These are phyloP conservation scores for Pyricularia sp. DNA, from an alignment of 2,329 filamentous ascomycete species.

Conservation along the genomic window DNA sequence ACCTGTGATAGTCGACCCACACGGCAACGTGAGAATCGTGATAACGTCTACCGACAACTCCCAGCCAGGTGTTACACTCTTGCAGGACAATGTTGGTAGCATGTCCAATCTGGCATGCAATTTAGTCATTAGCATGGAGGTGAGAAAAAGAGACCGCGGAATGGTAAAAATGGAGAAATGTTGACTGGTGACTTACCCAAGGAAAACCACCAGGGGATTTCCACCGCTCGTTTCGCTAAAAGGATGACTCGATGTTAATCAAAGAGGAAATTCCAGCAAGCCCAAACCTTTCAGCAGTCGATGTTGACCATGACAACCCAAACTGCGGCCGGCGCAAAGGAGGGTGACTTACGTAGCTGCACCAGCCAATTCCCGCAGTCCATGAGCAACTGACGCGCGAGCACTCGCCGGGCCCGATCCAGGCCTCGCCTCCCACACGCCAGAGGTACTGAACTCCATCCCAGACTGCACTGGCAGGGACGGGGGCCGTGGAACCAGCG, in stretches of 20 bases:
- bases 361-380: background rate
- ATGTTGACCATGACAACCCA: too few species aligned
- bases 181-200: background rate
- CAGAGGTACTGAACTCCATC: background rate
- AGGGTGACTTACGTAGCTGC: background rate
- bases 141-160: background rate
- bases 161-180: too few species aligned
- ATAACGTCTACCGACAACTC: background rate
- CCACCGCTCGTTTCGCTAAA: background rate
- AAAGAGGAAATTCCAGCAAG: background rate
- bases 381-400: background rate
- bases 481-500: background rate
- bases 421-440: background rate
- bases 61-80: background rate
- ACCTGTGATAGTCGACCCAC: background rate
- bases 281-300: background rate
- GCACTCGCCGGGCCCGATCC: conserved; percentile 2
- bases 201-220: background rate
- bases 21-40: background rate
- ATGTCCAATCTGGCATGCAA: background rate
- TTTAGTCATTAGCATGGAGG: background rate
- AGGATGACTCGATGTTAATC: background rate
- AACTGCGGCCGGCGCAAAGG: too few species aligned
- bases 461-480: background rate
- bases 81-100: background rate